Evolutionary conservation across 2,329 filamentous ascomycete genomes (phyloP).

Genomic region (Sclerotiophoma versabilis): DNA sequence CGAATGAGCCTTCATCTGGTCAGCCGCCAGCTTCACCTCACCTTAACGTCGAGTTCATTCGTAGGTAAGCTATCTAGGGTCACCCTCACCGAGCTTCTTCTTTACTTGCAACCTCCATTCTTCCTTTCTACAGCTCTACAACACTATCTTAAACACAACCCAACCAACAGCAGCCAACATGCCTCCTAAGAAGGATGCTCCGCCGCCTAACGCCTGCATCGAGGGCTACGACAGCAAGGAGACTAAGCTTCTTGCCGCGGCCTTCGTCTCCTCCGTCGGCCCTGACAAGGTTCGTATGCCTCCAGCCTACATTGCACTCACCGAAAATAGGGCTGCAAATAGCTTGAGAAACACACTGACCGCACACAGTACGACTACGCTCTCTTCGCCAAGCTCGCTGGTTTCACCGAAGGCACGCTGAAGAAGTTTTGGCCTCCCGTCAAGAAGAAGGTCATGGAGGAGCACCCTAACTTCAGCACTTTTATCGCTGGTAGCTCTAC

Average conservation of each 20-base stretch:
- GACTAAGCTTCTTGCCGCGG: slow-evolving; percentile 40
- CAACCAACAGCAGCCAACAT: slow-evolving; percentile 16
- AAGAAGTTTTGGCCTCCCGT: slow-evolving; percentile 45
- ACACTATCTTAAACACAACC: background rate
- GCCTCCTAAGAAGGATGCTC: slow-evolving; percentile 33
- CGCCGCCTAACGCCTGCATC: slow-evolving; percentile 10
- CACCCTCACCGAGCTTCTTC: background rate
- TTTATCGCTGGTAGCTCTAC: slow-evolving; percentile 15
- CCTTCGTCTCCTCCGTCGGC: slow-evolving; percentile 35
- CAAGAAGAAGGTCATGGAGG: slow-evolving; percentile 41
- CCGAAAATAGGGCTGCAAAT: background rate
- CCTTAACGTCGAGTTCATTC: slow-evolving; percentile 6
- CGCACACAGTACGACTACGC: slow-evolving; percentile 37
- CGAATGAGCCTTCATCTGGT: background rate
- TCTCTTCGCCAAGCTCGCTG: slow-evolving; percentile 36
- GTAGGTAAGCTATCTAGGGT: background rate
- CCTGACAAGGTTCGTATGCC: slow-evolving; percentile 36
- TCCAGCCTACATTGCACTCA: background rate
- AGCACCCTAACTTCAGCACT: slow-evolving; percentile 30
- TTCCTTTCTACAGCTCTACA: background rate
- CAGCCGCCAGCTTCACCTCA: slow-evolving; percentile 1
- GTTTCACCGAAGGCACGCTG: slow-evolving; percentile 39
- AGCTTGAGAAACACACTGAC: background rate
- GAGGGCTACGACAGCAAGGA: slow-evolving; percentile 34
- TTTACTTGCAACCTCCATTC: background rate